Conservation (phyloP, 257 asterid genomes). For the Avicennia marina region DNA sequence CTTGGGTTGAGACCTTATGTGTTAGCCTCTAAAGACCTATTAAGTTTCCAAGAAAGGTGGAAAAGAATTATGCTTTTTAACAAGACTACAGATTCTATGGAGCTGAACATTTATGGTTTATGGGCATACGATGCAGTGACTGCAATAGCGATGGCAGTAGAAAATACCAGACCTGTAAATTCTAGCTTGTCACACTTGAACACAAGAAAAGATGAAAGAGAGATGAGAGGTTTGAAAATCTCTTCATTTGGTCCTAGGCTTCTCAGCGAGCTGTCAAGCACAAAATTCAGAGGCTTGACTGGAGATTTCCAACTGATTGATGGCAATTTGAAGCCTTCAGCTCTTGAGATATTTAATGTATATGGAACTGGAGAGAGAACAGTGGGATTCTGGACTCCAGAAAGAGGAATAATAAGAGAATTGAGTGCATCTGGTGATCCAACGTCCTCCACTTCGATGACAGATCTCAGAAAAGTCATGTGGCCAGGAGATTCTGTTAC, state of each 20-base stretch:
- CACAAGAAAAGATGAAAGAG: neutral
- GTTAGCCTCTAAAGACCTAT: slow-evolving; percentile 16
- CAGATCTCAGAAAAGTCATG: slow-evolving; percentile 25
- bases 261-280: slow-evolving; percentile 13
- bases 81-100: slow-evolving; percentile 16
- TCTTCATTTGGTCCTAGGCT: slow-evolving; percentile 32
- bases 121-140: slow-evolving; percentile 51
- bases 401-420: slow-evolving; percentile 30
- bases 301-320: slow-evolving; percentile 30
- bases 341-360: slow-evolving; percentile 37
- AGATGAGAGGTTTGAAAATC: neutral
- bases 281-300: slow-evolving; percentile 28
- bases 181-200: neutral
- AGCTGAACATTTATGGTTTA: slow-evolving; percentile 40
- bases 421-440: no score
- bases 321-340: slow-evolving; percentile 26
- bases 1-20: slow-evolving; percentile 34
- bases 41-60: slow-evolving; percentile 39
- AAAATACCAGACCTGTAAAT: slow-evolving; percentile 25
- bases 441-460: no score
- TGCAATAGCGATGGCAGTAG: slow-evolving; percentile 49
- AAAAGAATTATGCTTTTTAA: slow-evolving; percentile 23
- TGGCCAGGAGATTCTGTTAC: slow-evolving; percentile 46
- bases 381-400: slow-evolving; percentile 38
- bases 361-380: slow-evolving; percentile 32